A percentile compares a stretch with the other conserved stretches of the same genome.
Evolutionary conservation across 2,329 filamentous ascomycete genomes (phyloP).

Genomic region (Beauveria sp.): DNA sequence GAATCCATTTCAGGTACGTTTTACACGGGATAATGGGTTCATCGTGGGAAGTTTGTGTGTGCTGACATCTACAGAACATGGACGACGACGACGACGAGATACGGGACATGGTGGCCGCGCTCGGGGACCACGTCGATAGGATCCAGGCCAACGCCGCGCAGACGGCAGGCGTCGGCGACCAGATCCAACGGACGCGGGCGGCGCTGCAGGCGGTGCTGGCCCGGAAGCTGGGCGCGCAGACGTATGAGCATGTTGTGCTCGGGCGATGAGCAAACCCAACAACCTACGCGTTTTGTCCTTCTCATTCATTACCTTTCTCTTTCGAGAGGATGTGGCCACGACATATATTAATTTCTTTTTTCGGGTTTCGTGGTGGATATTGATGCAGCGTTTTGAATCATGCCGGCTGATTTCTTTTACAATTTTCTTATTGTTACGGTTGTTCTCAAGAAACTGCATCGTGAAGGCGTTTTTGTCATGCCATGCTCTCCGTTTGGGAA

Average conservation of each 20-base stretch:
- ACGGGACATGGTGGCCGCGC: slow-evolving; percentile 36
- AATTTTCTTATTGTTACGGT: too few relatives aligned
- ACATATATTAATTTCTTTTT: too few relatives aligned
- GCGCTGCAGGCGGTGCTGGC: slow-evolving; percentile 42
- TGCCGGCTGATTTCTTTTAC: too few relatives aligned
- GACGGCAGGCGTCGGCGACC: slow-evolving; percentile 42
- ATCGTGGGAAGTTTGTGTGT: background rate
- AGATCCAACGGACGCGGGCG: slow-evolving; percentile 39
- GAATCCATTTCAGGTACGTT: slow-evolving; percentile 24
- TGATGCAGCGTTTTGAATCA: too few relatives aligned
- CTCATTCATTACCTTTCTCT: too few relatives aligned
- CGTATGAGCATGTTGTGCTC: slow-evolving; percentile 43
- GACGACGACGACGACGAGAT: slow-evolving; percentile 33
- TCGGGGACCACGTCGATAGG: slow-evolving; percentile 49
- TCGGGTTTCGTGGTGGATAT: too few relatives aligned
- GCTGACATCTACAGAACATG: slow-evolving; percentile 23
- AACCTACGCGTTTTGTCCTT: too few relatives aligned
- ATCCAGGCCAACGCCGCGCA: slow-evolving; percentile 47
- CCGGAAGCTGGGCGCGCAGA: slow-evolving; percentile 34
- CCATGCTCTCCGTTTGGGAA: background rate
- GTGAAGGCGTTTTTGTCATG: background rate
- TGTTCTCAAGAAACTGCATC: background rate
- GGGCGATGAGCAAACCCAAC: slow-evolving; percentile 16
- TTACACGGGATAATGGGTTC: background rate
- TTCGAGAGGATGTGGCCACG: too few relatives aligned